A percentile compares a stretch with the other conserved stretches of the same genome.
phyloP scores from a whole-genome alignment of 2,329 filamentous ascomycete genomes.

The Diaporthe sp. region DNA sequence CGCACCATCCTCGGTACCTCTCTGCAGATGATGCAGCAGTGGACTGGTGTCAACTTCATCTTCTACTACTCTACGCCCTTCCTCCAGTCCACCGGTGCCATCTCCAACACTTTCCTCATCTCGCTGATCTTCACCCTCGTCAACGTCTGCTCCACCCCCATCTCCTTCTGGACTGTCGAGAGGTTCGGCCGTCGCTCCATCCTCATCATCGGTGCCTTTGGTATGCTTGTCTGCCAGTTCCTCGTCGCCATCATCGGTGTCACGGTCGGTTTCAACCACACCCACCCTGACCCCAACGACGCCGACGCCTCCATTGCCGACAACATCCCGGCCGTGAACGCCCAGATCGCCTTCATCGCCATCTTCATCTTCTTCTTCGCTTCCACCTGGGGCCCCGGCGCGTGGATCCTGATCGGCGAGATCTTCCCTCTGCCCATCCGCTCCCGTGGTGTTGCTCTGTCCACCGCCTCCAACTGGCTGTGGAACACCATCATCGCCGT shows the following conservation, averaged over 20 bases:
- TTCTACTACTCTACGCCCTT: constrained; percentile 90
- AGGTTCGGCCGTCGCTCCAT: constrained; percentile 82
- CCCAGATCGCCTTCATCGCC: constrained; percentile 88
- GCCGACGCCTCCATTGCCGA: constrained; percentile 52
- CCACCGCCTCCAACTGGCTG: constrained; percentile 91
- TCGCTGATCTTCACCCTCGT: constrained; percentile 87
- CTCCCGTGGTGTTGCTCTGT: constrained; percentile 86
- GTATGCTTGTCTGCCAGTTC: constrained; percentile 90
- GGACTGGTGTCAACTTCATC: constrained; percentile 92
- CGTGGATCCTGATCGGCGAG: constrained; percentile 88
- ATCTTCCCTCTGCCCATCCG: constrained; percentile 91
- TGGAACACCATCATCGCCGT: constrained; percentile 83
- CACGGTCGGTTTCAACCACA: constrained; percentile 64
- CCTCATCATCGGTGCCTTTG: constrained; percentile 80
- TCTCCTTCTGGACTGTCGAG: constrained; percentile 91
- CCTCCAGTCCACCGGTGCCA: constrained; percentile 81
- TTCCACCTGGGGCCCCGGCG: constrained; percentile 85
- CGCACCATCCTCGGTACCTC: constrained; percentile 78
- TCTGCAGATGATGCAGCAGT: constrained; percentile 85
- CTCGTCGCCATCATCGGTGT: constrained; percentile 82
- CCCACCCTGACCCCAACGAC: constrained; percentile 57
- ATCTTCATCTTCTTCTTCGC: constrained; percentile 96
- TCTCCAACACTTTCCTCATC: constrained; percentile 83
- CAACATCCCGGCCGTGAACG: constrained; percentile 68
- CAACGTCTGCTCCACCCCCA: constrained; percentile 85